Base-by-base conservation (phyloP, 306 rosid genomes). In the Begonia fuchsioides region DNA sequence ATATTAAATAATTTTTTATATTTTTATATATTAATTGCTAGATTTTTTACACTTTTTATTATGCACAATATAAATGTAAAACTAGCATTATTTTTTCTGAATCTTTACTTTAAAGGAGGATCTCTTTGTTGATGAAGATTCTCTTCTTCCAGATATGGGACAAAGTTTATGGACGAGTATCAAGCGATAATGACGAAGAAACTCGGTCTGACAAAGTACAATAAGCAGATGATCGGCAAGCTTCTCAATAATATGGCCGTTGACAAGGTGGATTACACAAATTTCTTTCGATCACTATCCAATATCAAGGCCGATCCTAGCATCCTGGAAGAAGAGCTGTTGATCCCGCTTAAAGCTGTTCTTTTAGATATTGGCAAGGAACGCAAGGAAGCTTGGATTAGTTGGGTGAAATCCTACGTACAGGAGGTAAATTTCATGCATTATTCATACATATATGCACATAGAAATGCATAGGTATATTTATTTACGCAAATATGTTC, bases 261-360 rank as follows among this genome's bases (percentile, higher is more conserved):
- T 57, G 98, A 85, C 72, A 92, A 92, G 70, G 96, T 92, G 43
- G 98, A 92, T 76, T 82, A 92, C 68, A 92, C 98, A 51, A 85
- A 86, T 65, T 85, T 92, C 76, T 92, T 92, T 50, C 79, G 96
- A 26, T 59, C 57, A 10, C 85, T 85, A 43, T 79, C 98, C 58
- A 92, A 79, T 65, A 60, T 92, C 60, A 85, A 82, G 70, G 93
- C 93, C 53, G 87, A 85, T 67, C 69, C 76, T 47, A 85, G 73
- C 61, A 75, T 72, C 52, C 86, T 86, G 6, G 96, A 82, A 58
- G 87, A 70, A 41, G 88, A 79, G 65, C 66, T 92, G 72, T 61
- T 90, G 71, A 68, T 79, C 49, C 96, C 98, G 46, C 71, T 85
- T 50, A 92, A 79, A 77, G 83, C 94, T 40, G 94, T 72, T 52